A percentile compares a stretch with the other conserved stretches of the same genome.
These are phyloP conservation scores for Aspergillus sp. DNA, from an alignment of 2,329 filamentous ascomycete genomes.

Conservation along the genomic window DNA sequence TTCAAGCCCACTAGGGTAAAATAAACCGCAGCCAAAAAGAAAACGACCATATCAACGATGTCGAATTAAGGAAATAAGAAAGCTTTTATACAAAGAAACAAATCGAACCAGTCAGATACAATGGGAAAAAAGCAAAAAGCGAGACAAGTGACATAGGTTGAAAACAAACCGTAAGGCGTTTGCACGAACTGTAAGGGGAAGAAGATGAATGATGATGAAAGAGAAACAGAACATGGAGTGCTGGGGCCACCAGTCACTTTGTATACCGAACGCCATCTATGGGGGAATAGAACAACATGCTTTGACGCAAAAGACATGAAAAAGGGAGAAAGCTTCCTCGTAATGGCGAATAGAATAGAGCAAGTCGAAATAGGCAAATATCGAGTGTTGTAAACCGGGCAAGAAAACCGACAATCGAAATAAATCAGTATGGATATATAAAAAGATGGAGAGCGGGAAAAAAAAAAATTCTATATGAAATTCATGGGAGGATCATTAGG, in stretches of 20 bases:
- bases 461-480: constrained; percentile 16
- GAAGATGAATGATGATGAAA: constrained; percentile 10
- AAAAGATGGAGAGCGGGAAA: constrained; percentile 10
- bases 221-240: constrained; percentile 15
- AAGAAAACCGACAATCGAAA: constrained; percentile 15
- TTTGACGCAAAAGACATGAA: constrained; percentile 12
- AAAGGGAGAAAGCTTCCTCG: constrained; percentile 12
- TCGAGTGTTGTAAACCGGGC: constrained; percentile 12
- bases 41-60: constrained; percentile 2
- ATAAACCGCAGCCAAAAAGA: constrained; percentile 10
- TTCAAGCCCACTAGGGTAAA: background rate
- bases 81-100: constrained; percentile 28
- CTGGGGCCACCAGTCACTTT: constrained; percentile 23
- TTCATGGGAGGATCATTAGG: constrained; percentile 26
- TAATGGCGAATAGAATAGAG: background rate
- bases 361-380: constrained; percentile 21
- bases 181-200: constrained; percentile 4
- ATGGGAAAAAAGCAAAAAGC: background rate
- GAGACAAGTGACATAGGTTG: constrained; percentile 7
- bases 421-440: constrained; percentile 22
- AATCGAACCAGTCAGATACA: constrained; percentile 4
- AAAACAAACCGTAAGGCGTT: constrained; percentile 5
- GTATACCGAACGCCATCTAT: constrained; percentile 35
- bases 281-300: constrained; percentile 27
- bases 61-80: constrained; percentile 6